Base-by-base conservation (phyloP, 2,329 filamentous ascomycete species). In the Colletotrichum liaoningense region DNA sequence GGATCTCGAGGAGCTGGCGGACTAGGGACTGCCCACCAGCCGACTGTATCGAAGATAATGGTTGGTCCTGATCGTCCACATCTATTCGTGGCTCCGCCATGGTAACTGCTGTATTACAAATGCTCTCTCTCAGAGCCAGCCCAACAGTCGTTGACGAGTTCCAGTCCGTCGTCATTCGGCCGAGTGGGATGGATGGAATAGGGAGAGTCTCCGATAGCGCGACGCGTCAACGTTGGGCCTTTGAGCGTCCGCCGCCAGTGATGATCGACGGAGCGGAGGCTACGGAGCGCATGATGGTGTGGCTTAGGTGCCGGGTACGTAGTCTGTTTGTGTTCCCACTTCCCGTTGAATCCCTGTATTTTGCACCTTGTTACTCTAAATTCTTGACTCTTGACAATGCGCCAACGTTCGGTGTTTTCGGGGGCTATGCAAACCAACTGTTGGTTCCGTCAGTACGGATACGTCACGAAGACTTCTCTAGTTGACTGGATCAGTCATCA, bases 181-280 rank as follows among this genome's bases (percentile, higher is more conserved):
- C 38, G 38, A 42, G 22, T 52, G 14, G 52, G 28, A 49, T 24
- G 26, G 26, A 67, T 24, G 26, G 35, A 67, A 6, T 49, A 24
- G 24, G n/a, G 8, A 56, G 65, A 16, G 33, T 28, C 7, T 24
- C 24, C 24, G 55, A 30, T 52, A 28, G 33, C 8, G 46, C 22
- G 55, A 71, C 63, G 56, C 68, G 68, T 71, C 68, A 67, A 28
- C 33, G 9, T 12, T 38, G 11, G 66, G 30, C 26, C 52, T 33
- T 30, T 55, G 11, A 49, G 14, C 5, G 26, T 52, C 35, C 12
- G 19, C n/a, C 5, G 33, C 38, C 35, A 14, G 22, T 14, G 12
- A 19, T 8, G 49, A 52, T 57, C 28, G 57, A 16, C 57, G 8
- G 26, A 42, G 22, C 33, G 56, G 38, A 42, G 14, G 38, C 38